Evolutionary conservation across 108 stramenopile species (phyloP), one percentile per base, ranked within the genome.

Genomic region (Conticribra weissflogii): DNA sequence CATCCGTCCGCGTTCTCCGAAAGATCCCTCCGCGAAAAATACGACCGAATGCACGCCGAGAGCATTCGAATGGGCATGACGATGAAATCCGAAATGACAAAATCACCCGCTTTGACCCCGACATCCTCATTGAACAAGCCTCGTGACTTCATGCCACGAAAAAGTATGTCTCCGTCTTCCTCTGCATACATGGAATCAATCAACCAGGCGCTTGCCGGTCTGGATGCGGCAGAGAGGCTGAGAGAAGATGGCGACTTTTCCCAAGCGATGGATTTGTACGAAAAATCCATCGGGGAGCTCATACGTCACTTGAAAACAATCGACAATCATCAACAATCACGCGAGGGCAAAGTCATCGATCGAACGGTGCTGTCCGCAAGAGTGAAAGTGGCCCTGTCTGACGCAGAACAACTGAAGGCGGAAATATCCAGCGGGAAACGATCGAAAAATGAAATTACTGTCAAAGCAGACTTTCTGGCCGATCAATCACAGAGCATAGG

Each of bases 381-480:
- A 45, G 71, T 83, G 15, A 46, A 72, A 34, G 46, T 73, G 12
- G 82, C 82, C 1, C 57, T 86, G 46, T 48, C 70, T 1, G 64
- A 79, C 31, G 85, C 85, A 0, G 85, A 86, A 66, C 46, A 46
- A 41, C 46, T 84, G n/a, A 84, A 84, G 49, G 49, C 52, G 34
- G 46, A 2, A 1, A 17, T 51, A 51, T 34, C 12, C 36, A 41
- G 36, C 12, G 36, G 8, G 8, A 41, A 41, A 41, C 36, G 12
- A 41, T 41, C 36, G 5, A n/a, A n/a, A n/a, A n/a, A n/a, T n/a
- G n/a, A n/a, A n/a, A n/a, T n/a, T n/a, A n/a, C n/a, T n/a, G n/a
- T n/a, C n/a, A n/a, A n/a, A n/a, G n/a, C n/a, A n/a, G n/a, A n/a
- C n/a, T n/a, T n/a, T n/a, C n/a, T n/a, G n/a, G n/a, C n/a, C n/a